Evolutionary conservation across 345 rosid species (phyloP).

Genomic region (Populus pruinosa): DNA sequence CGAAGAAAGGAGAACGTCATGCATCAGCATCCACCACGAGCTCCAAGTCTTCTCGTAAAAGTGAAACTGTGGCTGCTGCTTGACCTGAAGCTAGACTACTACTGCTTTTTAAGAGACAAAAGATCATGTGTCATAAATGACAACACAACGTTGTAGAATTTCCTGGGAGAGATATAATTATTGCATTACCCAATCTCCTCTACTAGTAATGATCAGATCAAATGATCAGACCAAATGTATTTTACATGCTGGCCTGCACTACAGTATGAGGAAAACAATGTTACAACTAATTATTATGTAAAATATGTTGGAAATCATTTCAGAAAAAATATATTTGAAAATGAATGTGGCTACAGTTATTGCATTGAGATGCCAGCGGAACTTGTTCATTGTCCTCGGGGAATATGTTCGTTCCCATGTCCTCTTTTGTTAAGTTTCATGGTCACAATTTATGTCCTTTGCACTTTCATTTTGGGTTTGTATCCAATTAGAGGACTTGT

Average conservation of each 20-base stretch:
- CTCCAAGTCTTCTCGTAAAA: slow-evolving; percentile 23
- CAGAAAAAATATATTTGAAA: neutral
- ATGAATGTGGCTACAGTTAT: neutral
- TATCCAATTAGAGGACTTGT: neutral
- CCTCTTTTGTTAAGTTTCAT: neutral
- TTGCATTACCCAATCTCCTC: neutral
- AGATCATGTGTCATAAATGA: neutral
- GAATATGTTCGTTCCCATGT: neutral
- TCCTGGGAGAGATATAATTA: neutral
- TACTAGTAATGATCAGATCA: neutral
- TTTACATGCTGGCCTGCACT: neutral
- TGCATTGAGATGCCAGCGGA: neutral
- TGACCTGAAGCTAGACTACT: neutral
- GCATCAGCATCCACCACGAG: slow-evolving; percentile 12
- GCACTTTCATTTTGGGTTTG: neutral
- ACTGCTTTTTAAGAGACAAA: neutral
- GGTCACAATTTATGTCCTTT: neutral
- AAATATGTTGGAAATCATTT: neutral
- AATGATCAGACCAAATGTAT: neutral
- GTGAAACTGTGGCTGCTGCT: slow-evolving; percentile 32
- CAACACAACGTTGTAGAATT: neutral
- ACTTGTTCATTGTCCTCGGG: neutral
- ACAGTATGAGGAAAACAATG: neutral
- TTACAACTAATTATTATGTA: neutral
- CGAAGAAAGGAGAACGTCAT: slow-evolving; percentile 16